Evolutionary conservation across 1,284 basidiomycete species (phyloP).

Genomic region (Termitomyces sp.): DNA sequence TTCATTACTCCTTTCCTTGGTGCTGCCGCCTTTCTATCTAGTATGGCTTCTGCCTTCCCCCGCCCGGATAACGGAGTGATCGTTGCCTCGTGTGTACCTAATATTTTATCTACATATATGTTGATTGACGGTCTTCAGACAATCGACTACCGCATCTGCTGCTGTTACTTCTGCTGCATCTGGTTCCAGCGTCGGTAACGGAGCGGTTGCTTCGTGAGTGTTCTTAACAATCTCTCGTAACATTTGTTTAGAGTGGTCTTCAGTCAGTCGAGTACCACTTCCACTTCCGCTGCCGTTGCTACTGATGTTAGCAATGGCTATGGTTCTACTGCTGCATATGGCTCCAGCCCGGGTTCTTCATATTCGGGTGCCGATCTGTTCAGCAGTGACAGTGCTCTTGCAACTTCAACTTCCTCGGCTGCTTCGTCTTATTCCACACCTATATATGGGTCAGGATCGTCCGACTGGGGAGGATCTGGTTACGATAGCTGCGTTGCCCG

Average conservation of each 20-base stretch:
- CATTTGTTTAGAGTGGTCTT: background rate
- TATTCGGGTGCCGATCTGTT: conserved; percentile 6
- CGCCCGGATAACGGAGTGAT: conserved; percentile 36
- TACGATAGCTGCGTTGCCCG: conserved; percentile 70
- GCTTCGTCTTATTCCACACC: conserved; percentile 32
- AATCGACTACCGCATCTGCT: conserved; percentile 10
- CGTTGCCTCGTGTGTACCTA: conserved; percentile 17
- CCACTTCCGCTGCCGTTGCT: conserved; percentile 9
- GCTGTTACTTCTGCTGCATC: conserved; percentile 8
- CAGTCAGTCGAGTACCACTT: conserved; percentile 11
- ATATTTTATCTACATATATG: background rate
- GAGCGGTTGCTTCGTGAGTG: conserved; percentile 26
- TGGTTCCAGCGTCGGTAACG: conserved; percentile 26
- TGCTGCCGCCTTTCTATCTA: conserved; percentile 47
- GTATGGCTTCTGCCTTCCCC: conserved; percentile 45
- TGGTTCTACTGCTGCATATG: conserved; percentile 19
- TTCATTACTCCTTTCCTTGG: conserved; percentile 46
- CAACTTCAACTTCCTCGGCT: conserved; percentile 27
- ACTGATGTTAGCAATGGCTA: conserved; percentile 11
- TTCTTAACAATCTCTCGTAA: background rate
- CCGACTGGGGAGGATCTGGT: conserved; percentile 49
- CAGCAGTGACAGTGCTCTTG: conserved; percentile 7
- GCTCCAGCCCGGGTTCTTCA: conserved; percentile 17
- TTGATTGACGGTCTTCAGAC: background rate
- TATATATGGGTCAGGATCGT: conserved; percentile 62